Percentiles rank a stretch among this genome's conserved stretches.
These are phyloP conservation scores for Plasmodium blacklocki DNA, from an alignment of 169 alveolate genomes.

Conservation along the genomic window DNA sequence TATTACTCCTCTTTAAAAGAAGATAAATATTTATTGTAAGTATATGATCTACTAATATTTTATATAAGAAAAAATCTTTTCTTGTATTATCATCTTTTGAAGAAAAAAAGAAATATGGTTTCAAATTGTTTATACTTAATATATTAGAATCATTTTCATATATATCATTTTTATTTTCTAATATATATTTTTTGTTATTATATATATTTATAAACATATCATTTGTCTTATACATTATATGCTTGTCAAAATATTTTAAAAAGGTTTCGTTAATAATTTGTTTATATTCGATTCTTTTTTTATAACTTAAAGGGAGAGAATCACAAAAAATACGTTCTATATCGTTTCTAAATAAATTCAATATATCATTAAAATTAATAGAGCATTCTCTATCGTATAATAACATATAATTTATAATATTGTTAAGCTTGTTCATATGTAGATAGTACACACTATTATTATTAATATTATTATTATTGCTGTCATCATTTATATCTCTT, in stretches of 20 bases:
- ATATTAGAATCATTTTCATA: neutral
- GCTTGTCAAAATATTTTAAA: slow-evolving; percentile 13
- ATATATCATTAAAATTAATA: slow-evolving; percentile 25
- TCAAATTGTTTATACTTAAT: slow-evolving; percentile 3
- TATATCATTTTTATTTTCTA: slow-evolving; percentile 10
- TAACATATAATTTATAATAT: slow-evolving; percentile 27
- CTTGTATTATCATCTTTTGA: neutral
- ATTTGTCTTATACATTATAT: neutral
- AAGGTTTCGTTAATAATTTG: slow-evolving; percentile 6
- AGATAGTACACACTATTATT: neutral
- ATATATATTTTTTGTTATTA: neutral
- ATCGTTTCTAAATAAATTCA: slow-evolving; percentile 23
- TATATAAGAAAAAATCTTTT: slow-evolving; percentile 8
- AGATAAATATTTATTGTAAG: slow-evolving; percentile 26
- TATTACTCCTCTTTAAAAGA: slow-evolving; percentile 28
- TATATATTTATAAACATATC: slow-evolving; percentile 6
- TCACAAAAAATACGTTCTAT: slow-evolving; percentile 25
- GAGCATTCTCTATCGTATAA: slow-evolving; percentile 30
- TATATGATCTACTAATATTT: slow-evolving; percentile 2
- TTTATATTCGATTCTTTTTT: neutral
- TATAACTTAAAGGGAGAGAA: neutral
- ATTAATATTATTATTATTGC: no score
- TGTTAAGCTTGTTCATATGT: slow-evolving; percentile 27
- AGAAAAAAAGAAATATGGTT: neutral
- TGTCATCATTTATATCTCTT: no score